Conservation (phyloP, 2,329 filamentous ascomycete species). For the Fusarium sp. region DNA sequence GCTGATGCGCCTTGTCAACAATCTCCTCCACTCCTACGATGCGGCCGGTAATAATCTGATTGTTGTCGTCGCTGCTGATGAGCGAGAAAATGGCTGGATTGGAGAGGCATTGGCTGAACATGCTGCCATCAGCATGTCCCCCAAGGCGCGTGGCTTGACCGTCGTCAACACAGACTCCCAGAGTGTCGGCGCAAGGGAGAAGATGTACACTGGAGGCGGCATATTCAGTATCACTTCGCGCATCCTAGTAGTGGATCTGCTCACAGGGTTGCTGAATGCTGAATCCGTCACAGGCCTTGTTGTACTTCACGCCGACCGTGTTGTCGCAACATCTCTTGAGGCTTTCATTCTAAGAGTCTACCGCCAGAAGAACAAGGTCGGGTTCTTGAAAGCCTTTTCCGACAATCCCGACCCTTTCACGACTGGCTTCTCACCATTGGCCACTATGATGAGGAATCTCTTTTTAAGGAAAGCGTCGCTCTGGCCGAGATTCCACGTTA, state of each 20-base stretch:
- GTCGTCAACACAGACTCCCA: slow-evolving; percentile 96
- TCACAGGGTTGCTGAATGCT: slow-evolving; percentile 85
- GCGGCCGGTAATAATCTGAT: slow-evolving; percentile 94
- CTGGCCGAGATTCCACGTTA: slow-evolving; percentile 94
- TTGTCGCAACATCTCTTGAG: slow-evolving; percentile 88
- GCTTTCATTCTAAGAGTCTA: slow-evolving; percentile 96
- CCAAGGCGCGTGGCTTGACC: slow-evolving; percentile 85
- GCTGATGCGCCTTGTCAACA: slow-evolving; percentile 92
- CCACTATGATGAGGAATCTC: slow-evolving; percentile 89
- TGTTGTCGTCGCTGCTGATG: slow-evolving; percentile 88
- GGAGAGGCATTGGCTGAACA: slow-evolving; percentile 96
- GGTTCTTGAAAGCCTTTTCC: slow-evolving; percentile 96
- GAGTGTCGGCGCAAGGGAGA: slow-evolving; percentile 87
- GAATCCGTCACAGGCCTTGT: slow-evolving; percentile 89
- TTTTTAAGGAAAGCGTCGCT: slow-evolving; percentile 90
- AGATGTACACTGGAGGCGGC: slow-evolving; percentile 89
- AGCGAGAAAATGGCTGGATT: slow-evolving; percentile 96
- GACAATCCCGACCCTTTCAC: slow-evolving; percentile 94
- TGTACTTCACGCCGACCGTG: slow-evolving; percentile 88
- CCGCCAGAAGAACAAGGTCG: slow-evolving; percentile 91
- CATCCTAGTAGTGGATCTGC: slow-evolving; percentile 92
- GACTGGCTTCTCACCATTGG: slow-evolving; percentile 86
- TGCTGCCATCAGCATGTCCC: slow-evolving; percentile 86
- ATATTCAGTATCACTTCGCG: slow-evolving; percentile 97
- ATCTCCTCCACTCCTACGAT: slow-evolving; percentile 96